Percentiles rank a stretch among this genome's conserved stretches.
phyloP scores from a whole-genome alignment of 805 yeast species.

The Nakazawaea holstii region DNA sequence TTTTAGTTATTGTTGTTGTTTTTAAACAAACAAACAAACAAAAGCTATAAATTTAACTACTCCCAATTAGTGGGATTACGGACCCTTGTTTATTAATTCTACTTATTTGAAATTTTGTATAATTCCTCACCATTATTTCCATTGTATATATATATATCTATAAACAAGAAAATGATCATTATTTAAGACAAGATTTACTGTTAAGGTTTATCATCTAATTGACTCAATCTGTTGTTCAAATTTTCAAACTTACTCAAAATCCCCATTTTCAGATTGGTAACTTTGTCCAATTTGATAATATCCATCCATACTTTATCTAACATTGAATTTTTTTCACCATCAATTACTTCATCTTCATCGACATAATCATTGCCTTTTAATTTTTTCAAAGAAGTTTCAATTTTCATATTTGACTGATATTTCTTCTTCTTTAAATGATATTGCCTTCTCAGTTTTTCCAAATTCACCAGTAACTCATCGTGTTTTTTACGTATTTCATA shows the following conservation, averaged over 20 bases:
- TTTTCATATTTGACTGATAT: constrained; percentile 10
- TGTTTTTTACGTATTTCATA: constrained; percentile 23
- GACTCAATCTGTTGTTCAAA: constrained; percentile 21
- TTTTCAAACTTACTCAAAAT: constrained; percentile 21
- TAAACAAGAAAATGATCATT: too few species aligned
- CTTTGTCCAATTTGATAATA: constrained; percentile 15
- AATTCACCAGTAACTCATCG: constrained; percentile 15
- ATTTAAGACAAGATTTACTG: not conserved
- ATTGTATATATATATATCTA: not conserved
- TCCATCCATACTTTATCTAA: constrained; percentile 14
- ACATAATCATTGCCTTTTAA: constrained; percentile 1
- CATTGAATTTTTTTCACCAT: not conserved
- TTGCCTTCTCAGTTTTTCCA: constrained; percentile 17
- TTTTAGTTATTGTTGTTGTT: too few species aligned
- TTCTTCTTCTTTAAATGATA: constrained; percentile 13
- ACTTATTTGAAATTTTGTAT: not conserved
- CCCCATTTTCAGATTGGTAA: constrained; percentile 21
- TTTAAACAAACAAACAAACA: too few species aligned
- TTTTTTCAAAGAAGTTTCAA: not conserved
- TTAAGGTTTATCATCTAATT: not conserved
- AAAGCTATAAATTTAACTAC: not conserved
- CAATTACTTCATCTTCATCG: not conserved
- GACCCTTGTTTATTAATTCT: too few species aligned
- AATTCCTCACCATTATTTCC: not conserved
- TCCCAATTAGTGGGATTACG: too few species aligned